Evolutionary conservation across 805 yeast species (phyloP), one percentile per base, ranked within the genome.

Genomic region (Metschnikowia cubensis): DNA sequence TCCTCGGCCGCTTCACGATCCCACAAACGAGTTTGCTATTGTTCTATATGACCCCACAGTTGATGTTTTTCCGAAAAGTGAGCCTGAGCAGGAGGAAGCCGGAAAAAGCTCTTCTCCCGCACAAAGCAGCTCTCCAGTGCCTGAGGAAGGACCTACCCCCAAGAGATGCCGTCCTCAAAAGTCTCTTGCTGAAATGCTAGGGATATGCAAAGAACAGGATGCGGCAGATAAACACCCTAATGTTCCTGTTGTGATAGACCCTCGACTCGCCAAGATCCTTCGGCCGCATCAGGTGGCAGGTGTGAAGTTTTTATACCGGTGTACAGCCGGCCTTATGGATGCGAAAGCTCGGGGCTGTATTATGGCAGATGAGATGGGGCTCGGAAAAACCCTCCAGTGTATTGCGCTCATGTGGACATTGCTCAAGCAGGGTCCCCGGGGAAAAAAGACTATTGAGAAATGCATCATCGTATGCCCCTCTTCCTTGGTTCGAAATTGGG

Each of bases 281-380:
- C 80, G 99, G 56, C 99, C 99, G 0, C 99, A 94, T 73, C 99
- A 94, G 66, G 84, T 94, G 4, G 96, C 92, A 44, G 99, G 99
- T 55, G 97, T 92, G 38, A 82, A 88, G 65, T 94, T 94, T 64
- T 70, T 94, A 50, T 94, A 90, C 61, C 71, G 91, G 49, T 92
- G 99, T 67, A 89, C 96, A 0, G 79, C 97, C 1, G 99, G 99
- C 0, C 68, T 91, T 33, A 79, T 85, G 25, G 89, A 86, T 63
- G 79, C 89, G 6, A 75, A 85, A 33, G 97, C 97, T 0, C 82
- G 86, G 61, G 99, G 99, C 2, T 92, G 97, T 63, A 92, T 92
- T 45, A 92, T 92, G 98, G 97, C 97, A 0, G 97, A 90, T 69
- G 97, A 88, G 66, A 90, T 90, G 97, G 97, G 97, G 3, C 73